Percentiles rank a stretch among this genome's conserved stretches.
These are phyloP conservation scores for Aquilaria agallochum DNA, from an alignment of 441 rosid species.

Conservation along the genomic window DNA sequence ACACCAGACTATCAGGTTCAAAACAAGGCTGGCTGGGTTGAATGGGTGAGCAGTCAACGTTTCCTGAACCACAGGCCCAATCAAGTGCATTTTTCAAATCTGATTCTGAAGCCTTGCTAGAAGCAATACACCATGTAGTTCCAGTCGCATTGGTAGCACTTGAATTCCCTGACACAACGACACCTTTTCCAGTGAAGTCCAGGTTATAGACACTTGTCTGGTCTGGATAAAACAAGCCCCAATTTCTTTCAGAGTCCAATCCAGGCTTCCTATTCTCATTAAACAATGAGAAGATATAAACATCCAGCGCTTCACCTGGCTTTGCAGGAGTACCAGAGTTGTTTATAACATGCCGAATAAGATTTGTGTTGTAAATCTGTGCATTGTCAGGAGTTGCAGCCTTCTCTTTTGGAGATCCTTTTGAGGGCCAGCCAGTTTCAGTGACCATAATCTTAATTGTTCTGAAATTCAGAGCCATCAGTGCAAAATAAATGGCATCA, in stretches of 20 bases:
- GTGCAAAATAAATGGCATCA: conserved; percentile 75
- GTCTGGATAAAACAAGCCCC: conserved; percentile 87
- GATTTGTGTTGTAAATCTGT: conserved; percentile 65
- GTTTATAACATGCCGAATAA: conserved; percentile 61
- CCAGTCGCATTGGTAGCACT: conserved; percentile 41
- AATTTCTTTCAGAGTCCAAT: conserved; percentile 82
- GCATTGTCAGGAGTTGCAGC: conserved; percentile 89
- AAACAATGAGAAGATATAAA: conserved; percentile 75
- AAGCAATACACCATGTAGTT: conserved; percentile 85
- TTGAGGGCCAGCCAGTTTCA: conserved; percentile 92
- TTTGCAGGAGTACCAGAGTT: conserved; percentile 85
- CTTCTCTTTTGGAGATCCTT: conserved; percentile 73
- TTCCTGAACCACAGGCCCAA: conserved; percentile 93
- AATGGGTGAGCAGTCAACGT: conserved; percentile 78
- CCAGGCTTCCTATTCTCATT: conserved; percentile 84
- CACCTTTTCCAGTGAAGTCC: conserved; percentile 67
- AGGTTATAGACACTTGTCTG: conserved; percentile 79
- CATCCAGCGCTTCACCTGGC: conserved; percentile 59
- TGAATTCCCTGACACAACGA: conserved; percentile 32
- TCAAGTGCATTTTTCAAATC: conserved; percentile 69
- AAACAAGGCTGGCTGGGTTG: conserved; percentile 92
- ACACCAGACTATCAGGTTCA: conserved; percentile 71
- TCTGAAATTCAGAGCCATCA: conserved; percentile 65
- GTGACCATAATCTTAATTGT: conserved; percentile 90
- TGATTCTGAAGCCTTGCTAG: conserved; percentile 56